Base-by-base conservation (phyloP, 2,329 filamentous ascomycete genomes). In the Eurotiales sp. region DNA sequence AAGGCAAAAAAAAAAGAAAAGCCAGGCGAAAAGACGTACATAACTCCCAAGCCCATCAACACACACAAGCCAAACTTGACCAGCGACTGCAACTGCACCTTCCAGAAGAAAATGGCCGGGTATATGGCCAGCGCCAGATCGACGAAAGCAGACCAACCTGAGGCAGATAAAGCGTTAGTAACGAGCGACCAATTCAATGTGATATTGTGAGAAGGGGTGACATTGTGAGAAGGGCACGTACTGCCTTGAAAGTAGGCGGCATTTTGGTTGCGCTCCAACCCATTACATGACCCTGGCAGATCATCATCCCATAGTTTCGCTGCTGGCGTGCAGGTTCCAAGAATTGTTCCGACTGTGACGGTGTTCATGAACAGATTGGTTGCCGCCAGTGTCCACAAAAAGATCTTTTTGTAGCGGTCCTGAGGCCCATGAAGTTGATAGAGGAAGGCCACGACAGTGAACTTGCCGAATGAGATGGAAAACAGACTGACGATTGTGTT, bases 41-140 rank as follows among this genome's bases (percentile, higher is more conserved):
- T 42, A 12, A 60, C 34, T 14, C 62, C 63, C 17, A 62, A 41
- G 11, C 60, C 61, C 61, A 65, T 65, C 25, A 66, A 50, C 2
- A 54, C 22, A 43, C 60, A 63, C 19, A 65, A 57, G 5, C 61
- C 63, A 14, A 63, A 47, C 46, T 60, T 62, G 3, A 58, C 58
- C 14, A 49, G 32, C 2, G 52, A 32, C 21, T 59, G 52, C 29
- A 56, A 44, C 36, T 59, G 59, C 21, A 65, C 55, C 3, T 56
- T 56, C 52, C 55, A 57, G 25, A 63, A 58, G 23, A 65, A 58
- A 7, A 58, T 23, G 3, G 62, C 52, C 0, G 62, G 63, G 29
- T 62, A 64, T 32, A 62, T n/a, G 1, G 63, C 60, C 1, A 63
- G 54, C 3, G 55, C 23, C 15, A 62, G 47, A 54, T 66, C 58